Evolutionary conservation across 1,284 basidiomycete genomes (phyloP).

Genomic region (Puccinia coronata): DNA sequence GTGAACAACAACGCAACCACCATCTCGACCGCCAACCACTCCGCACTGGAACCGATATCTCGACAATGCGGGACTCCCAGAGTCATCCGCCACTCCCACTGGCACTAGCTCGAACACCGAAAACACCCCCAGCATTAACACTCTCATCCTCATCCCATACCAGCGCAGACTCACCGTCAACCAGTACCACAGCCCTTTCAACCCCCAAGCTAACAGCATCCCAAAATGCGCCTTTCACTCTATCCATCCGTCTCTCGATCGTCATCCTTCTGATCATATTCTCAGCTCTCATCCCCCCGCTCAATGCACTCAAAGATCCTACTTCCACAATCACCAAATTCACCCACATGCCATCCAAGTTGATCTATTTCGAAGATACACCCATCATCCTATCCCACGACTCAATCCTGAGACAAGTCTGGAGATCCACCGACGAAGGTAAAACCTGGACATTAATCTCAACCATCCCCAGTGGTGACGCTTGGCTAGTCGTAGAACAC

Average conservation of each 20-base stretch:
- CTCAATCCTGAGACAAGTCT: constrained; percentile 68
- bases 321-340: constrained; percentile 36
- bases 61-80: not conserved
- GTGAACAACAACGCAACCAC: not conserved
- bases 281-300: not conserved
- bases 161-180: not conserved
- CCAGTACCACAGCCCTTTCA: not conserved
- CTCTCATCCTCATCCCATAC: too few species aligned
- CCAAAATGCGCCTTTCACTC: not conserved
- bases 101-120: not conserved
- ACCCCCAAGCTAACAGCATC: too few species aligned
- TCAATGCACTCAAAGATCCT: constrained; percentile 13
- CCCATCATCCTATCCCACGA: constrained; percentile 84
- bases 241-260: not conserved
- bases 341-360: constrained; percentile 65
- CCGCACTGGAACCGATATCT: not conserved
- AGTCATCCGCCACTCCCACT: not conserved
- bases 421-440: constrained; percentile 85
- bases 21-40: not conserved
- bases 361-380: constrained; percentile 53
- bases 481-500: constrained; percentile 78
- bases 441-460: constrained; percentile 72
- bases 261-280: constrained; percentile 18
- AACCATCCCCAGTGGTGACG: constrained; percentile 68
- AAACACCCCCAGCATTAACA: not conserved